phyloP scores from a whole-genome alignment of 2,329 filamentous ascomycete genomes.

The Colletotrichum destructivum region DNA sequence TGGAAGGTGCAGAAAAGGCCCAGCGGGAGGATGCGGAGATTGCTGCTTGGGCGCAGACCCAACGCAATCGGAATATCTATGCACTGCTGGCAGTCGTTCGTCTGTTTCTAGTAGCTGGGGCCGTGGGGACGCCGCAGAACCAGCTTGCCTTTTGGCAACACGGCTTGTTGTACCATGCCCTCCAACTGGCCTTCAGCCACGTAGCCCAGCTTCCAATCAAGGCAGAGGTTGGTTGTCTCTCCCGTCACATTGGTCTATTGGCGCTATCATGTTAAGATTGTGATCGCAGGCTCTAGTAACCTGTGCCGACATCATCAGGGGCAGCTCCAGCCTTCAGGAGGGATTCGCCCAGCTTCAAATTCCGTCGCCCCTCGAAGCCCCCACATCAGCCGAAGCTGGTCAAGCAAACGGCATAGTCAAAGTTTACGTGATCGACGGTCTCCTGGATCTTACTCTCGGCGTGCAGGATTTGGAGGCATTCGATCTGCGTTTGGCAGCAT shows the following conservation, averaged over 20 bases:
- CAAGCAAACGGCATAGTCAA: constrained; percentile 68
- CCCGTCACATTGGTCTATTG: constrained; percentile 23
- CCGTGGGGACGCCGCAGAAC: constrained; percentile 84
- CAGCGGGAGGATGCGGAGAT: constrained; percentile 71
- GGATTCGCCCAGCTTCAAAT: constrained; percentile 91
- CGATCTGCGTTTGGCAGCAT: constrained; percentile 86
- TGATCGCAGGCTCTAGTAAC: constrained; percentile 78
- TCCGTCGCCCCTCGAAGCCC: constrained; percentile 67
- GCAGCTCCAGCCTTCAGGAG: constrained; percentile 86
- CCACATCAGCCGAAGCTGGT: constrained; percentile 56
- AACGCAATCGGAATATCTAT: constrained; percentile 92
- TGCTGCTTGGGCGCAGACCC: constrained; percentile 81
- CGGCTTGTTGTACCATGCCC: constrained; percentile 82
- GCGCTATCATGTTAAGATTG: constrained; percentile 22
- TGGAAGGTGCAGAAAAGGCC: constrained; percentile 72
- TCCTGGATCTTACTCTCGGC: constrained; percentile 86
- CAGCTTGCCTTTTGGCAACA: constrained; percentile 89
- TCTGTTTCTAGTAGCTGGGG: constrained; percentile 87
- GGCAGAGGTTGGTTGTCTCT: constrained; percentile 74
- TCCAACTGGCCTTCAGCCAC: constrained; percentile 86
- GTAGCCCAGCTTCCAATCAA: constrained; percentile 83
- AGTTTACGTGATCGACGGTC: constrained; percentile 93
- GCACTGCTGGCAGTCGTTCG: constrained; percentile 89
- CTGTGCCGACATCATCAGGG: constrained; percentile 90
- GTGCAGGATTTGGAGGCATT: constrained; percentile 77